phyloP scores from a whole-genome alignment of 2,329 filamentous ascomycete species.

The Claviceps humidiphila region DNA sequence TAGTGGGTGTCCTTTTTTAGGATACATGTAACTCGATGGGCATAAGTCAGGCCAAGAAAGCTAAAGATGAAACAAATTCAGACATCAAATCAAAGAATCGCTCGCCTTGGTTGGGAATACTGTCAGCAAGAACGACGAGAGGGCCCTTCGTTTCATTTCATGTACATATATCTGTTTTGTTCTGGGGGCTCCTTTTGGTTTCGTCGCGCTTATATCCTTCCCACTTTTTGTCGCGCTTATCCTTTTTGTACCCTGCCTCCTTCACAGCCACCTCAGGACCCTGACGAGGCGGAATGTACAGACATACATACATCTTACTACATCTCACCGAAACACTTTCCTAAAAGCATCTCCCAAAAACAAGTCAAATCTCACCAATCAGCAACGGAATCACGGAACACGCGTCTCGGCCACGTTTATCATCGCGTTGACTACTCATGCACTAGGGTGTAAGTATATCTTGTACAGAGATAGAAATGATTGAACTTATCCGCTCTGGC shows the following conservation, averaged over 20 bases:
- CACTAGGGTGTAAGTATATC: background rate
- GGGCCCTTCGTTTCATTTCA: background rate
- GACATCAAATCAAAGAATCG: background rate
- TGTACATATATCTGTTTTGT: background rate
- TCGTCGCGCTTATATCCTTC: background rate
- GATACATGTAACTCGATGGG: background rate
- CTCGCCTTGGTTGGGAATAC: background rate
- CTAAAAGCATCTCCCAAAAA: background rate
- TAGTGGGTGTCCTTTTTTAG: no score
- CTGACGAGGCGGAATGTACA: background rate
- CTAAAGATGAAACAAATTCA: background rate
- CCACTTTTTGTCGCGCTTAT: background rate
- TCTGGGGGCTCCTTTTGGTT: background rate
- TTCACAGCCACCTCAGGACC: no score
- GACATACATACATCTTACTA: background rate
- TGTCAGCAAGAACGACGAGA: background rate
- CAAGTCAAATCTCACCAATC: background rate
- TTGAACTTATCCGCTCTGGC: background rate
- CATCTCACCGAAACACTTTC: background rate
- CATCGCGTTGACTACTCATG: background rate
- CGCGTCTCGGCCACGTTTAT: background rate
- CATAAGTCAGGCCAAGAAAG: background rate
- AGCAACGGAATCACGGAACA: background rate
- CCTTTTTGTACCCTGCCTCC: background rate
- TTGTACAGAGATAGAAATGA: background rate